Base-by-base conservation (phyloP, 148 eudicot species). In the Salicornia ramosissima region DNA sequence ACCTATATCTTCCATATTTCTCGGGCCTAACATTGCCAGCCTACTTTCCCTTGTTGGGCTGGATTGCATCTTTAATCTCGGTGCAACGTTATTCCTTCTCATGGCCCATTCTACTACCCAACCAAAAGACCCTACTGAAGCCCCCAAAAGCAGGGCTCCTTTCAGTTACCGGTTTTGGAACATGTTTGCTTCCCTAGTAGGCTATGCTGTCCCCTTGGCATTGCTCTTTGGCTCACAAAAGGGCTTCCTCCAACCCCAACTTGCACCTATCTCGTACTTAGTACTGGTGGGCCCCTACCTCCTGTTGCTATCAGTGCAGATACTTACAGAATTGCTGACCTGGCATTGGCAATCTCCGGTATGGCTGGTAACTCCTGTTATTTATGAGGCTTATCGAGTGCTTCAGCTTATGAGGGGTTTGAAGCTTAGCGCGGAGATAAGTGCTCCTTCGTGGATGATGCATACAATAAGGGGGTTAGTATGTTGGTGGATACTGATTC, bases 261-360 rank as follows among this genome's bases (percentile, higher is more conserved):
- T 90, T n/a, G 70, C 92, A 2, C 75, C 74, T 61, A 84, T 94
- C 24, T 86, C 97, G 2, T 86, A 77, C 68, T 61, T 81, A 55
- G 88, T 94, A 65, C 86, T 90, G 12, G 75, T 94, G 63, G 97
- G 97, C 3, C 98, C 98, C 15, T 94, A 94, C 76, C 86, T 94
- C 60, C 81, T 94, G 65, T 90, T 94, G 52, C 80, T 94, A 18
- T 80, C 87, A 1, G 89, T 94, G 29, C 98, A 94, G 72, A 85
- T 90, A 61, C 76, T 94, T 24, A 94, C 98, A 0, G 98, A 94
- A 81, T 65, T 86, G 83, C 89, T 94, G 73, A 90, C 86, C 6
- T 94, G 98, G 98, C 92, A 86, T 72, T 94, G 98, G 98, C 70
- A 82, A 72, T 94, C 98, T 10, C 97, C 98, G 0, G 92, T 89